Conservation (phyloP, 495 filamentous ascomycete species). For the Thermothielavioides terrestris region DNA sequence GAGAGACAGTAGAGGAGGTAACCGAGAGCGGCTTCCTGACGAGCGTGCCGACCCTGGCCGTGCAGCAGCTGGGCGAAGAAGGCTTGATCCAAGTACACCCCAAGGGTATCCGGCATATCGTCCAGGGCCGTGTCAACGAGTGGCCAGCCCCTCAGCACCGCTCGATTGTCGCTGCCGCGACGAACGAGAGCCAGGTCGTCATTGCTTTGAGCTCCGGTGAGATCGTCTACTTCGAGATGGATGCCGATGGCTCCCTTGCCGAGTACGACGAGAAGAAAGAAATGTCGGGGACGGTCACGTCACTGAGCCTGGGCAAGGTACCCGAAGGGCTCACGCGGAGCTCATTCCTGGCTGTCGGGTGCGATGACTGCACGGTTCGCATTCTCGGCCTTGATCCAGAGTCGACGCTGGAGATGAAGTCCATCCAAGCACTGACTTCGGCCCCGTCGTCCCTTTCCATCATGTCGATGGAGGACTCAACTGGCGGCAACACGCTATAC, state of each 20-base stretch:
- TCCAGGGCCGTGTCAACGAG: slow-evolving; percentile 76
- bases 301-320: slow-evolving; percentile 85
- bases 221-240: slow-evolving; percentile 97
- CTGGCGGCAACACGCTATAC: slow-evolving; percentile 69
- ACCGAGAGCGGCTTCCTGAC: slow-evolving; percentile 86
- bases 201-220: slow-evolving; percentile 91
- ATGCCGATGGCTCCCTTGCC: slow-evolving; percentile 76
- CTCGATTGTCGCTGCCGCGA: slow-evolving; percentile 89
- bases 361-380: slow-evolving; percentile 90
- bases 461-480: slow-evolving; percentile 86
- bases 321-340: slow-evolving; percentile 80
- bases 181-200: slow-evolving; percentile 87
- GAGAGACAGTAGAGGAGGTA: slow-evolving; percentile 93
- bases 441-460: slow-evolving; percentile 85
- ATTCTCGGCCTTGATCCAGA: slow-evolving; percentile 87
- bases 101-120: slow-evolving; percentile 85
- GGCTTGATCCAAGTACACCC: slow-evolving; percentile 91
- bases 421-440: slow-evolving; percentile 84
- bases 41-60: slow-evolving; percentile 76
- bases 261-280: slow-evolving; percentile 94
- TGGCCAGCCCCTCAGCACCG: slow-evolving; percentile 91
- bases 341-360: slow-evolving; percentile 89
- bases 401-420: slow-evolving; percentile 81
- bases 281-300: slow-evolving; percentile 94
- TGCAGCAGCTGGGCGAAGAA: slow-evolving; percentile 90